Conservation (phyloP, 2,329 filamentous ascomycete species). For the Metarhizium robertsii region DNA sequence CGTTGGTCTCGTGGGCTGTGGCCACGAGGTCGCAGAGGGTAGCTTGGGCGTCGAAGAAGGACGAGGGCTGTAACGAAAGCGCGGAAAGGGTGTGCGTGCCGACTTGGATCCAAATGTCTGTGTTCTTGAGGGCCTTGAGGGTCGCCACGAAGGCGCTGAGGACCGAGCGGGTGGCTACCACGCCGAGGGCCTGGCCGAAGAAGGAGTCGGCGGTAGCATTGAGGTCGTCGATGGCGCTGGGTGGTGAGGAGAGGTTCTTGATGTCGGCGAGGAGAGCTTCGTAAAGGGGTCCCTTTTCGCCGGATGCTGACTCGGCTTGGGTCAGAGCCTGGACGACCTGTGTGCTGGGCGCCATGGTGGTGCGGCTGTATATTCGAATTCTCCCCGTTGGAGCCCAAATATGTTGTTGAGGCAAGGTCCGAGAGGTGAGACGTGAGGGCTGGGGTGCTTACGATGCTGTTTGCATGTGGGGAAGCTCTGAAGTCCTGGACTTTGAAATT, state of each 20-base stretch:
- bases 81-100: slow-evolving; percentile 63
- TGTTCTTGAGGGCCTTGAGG: slow-evolving; percentile 50
- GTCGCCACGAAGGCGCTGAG: slow-evolving; percentile 56
- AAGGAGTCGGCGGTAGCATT: slow-evolving; percentile 59
- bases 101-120: slow-evolving; percentile 64
- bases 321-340: slow-evolving; percentile 36
- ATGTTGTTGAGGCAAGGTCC: background rate
- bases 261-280: slow-evolving; percentile 35
- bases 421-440: too few relatives aligned
- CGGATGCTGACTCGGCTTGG: slow-evolving; percentile 24
- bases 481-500: background rate
- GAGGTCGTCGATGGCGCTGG: slow-evolving; percentile 43
- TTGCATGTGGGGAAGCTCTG: background rate
- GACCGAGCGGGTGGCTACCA: slow-evolving; percentile 65
- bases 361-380: background rate
- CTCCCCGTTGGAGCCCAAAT: background rate
- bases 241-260: slow-evolving; percentile 29
- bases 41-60: slow-evolving; percentile 76
- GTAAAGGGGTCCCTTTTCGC: slow-evolving; percentile 37
- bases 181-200: slow-evolving; percentile 59
- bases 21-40: slow-evolving; percentile 73
- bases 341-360: slow-evolving; percentile 26
- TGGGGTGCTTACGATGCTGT: too few relatives aligned
- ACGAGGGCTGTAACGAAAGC: slow-evolving; percentile 52
- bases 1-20: slow-evolving; percentile 70